A percentile compares a stretch with the other conserved stretches of the same genome.
Conservation (phyloP, 2,329 filamentous ascomycete species). For the Epichloe sp. region DNA sequence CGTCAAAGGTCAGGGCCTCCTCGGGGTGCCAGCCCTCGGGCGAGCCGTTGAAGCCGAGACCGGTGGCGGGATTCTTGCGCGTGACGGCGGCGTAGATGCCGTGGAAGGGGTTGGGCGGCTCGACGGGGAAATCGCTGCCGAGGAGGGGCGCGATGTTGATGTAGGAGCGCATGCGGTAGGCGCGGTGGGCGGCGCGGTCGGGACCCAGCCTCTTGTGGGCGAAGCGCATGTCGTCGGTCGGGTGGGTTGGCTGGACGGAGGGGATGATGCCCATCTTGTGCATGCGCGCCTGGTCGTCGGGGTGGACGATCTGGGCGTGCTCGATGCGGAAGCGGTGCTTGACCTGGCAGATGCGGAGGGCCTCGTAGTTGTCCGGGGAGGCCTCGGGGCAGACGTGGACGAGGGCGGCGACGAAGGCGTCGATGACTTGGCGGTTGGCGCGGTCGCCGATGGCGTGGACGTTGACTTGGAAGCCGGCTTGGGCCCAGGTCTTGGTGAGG, state of each 20-base stretch:
- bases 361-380: slow-evolving; percentile 11
- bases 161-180: slow-evolving; percentile 54
- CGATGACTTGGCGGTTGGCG: slow-evolving; percentile 51
- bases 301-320: slow-evolving; percentile 58
- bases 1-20: slow-evolving; percentile 43
- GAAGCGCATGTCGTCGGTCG: slow-evolving; percentile 59
- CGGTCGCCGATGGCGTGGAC: slow-evolving; percentile 62
- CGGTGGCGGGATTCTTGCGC: slow-evolving; percentile 44
- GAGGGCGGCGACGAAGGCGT: slow-evolving; percentile 47
- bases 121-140: slow-evolving; percentile 60
- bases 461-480: slow-evolving; percentile 52
- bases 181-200: slow-evolving; percentile 38
- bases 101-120: slow-evolving; percentile 53
- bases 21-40: slow-evolving; percentile 43
- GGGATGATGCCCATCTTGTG: slow-evolving; percentile 47
- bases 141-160: slow-evolving; percentile 41
- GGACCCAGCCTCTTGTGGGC: slow-evolving; percentile 46
- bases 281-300: slow-evolving; percentile 48
- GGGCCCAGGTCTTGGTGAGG: slow-evolving; percentile 45
- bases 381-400: slow-evolving; percentile 34
- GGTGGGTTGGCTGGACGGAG: slow-evolving; percentile 59
- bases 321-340: slow-evolving; percentile 52
- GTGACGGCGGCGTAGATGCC: slow-evolving; percentile 58
- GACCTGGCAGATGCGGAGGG: slow-evolving; percentile 37
- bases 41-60: slow-evolving; percentile 32